Percentiles rank a stretch among this genome's conserved stretches.
Evolutionary conservation across 2,329 filamentous ascomycete species (phyloP).

Genomic region (Aspergillus floridensis): DNA sequence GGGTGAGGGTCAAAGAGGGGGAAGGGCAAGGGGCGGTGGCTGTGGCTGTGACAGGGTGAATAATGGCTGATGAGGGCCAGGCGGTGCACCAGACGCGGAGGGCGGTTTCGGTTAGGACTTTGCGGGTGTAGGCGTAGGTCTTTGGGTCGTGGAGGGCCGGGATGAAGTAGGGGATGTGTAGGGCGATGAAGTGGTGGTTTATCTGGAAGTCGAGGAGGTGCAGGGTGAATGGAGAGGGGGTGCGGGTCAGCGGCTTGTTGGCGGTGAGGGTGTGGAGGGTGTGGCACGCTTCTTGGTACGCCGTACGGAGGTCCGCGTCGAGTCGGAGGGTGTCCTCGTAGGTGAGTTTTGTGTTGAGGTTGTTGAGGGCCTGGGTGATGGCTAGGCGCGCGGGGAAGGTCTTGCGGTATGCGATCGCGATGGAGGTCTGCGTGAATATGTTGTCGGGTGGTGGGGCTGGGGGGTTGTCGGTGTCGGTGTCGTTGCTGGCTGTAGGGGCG

Average conservation of each 20-base stretch:
- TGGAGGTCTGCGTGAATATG: slow-evolving; percentile 35
- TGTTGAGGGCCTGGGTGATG: slow-evolving; percentile 32
- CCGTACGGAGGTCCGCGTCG: slow-evolving; percentile 46
- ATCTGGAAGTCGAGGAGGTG: slow-evolving; percentile 28
- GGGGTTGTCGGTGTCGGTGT: slow-evolving; percentile 1
- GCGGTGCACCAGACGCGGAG: slow-evolving; percentile 48
- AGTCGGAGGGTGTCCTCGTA: slow-evolving; percentile 26
- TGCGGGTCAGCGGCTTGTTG: neutral
- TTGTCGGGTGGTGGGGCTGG: slow-evolving; percentile 24
- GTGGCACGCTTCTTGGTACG: slow-evolving; percentile 44
- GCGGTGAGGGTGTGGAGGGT: slow-evolving; percentile 19
- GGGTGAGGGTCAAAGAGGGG: too few species aligned
- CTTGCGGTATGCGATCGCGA: slow-evolving; percentile 36
- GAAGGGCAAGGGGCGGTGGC: slow-evolving; percentile 18
- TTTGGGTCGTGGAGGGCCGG: slow-evolving; percentile 18
- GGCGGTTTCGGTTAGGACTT: slow-evolving; percentile 48
- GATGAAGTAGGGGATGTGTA: slow-evolving; percentile 32
- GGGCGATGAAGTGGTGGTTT: slow-evolving; percentile 26
- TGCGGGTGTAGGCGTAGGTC: slow-evolving; percentile 49
- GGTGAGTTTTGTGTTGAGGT: slow-evolving; percentile 16
- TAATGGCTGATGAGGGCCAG: slow-evolving; percentile 29
- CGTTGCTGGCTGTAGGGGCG: slow-evolving; percentile 8
- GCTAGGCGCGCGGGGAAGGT: slow-evolving; percentile 38
- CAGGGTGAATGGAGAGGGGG: slow-evolving; percentile 18
- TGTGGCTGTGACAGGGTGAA: slow-evolving; percentile 40